These are phyloP conservation scores for Penicillium cosmopolitanum DNA, from an alignment of 495 filamentous ascomycete species.

Conservation along the genomic window DNA sequence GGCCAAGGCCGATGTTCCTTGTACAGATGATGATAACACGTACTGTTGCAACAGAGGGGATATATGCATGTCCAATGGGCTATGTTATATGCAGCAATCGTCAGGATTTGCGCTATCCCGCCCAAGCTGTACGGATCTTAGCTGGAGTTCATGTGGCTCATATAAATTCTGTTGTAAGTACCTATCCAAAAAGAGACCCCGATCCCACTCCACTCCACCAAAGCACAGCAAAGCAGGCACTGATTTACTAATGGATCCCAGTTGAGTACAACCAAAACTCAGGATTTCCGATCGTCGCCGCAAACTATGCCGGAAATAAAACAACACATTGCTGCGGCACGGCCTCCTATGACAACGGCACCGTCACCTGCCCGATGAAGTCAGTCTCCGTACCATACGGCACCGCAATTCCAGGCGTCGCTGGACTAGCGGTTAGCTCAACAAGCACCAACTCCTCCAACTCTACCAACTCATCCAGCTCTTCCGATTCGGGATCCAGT, in stretches of 20 bases:
- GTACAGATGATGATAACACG: constrained; percentile 57
- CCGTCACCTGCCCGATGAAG: constrained; percentile 6
- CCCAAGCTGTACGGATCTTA: constrained; percentile 31
- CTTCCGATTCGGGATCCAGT: background rate
- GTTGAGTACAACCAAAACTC: constrained; percentile 9
- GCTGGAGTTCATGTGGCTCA: constrained; percentile 23
- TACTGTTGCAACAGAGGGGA: constrained; percentile 74
- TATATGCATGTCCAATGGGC: constrained; percentile 61
- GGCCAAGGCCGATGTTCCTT: constrained; percentile 27
- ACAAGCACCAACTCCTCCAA: constrained; percentile 1
- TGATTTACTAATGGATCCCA: background rate
- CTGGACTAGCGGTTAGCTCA: constrained; percentile 2
- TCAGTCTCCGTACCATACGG: constrained; percentile 8
- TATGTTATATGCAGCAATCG: constrained; percentile 28
- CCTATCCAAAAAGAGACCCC: background rate
- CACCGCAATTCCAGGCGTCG: constrained; percentile 12
- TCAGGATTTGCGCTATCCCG: constrained; percentile 28
- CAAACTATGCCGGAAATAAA: constrained; percentile 9
- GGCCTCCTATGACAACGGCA: constrained; percentile 9
- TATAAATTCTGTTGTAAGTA: constrained; percentile 13
- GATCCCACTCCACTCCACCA: no score
- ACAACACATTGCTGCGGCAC: constrained; percentile 13
- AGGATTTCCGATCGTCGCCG: constrained; percentile 15
- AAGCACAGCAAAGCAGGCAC: background rate
- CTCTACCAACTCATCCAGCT: background rate